Base-by-base conservation (phyloP, 129 eudicot species). In the Tagetes patula region DNA sequence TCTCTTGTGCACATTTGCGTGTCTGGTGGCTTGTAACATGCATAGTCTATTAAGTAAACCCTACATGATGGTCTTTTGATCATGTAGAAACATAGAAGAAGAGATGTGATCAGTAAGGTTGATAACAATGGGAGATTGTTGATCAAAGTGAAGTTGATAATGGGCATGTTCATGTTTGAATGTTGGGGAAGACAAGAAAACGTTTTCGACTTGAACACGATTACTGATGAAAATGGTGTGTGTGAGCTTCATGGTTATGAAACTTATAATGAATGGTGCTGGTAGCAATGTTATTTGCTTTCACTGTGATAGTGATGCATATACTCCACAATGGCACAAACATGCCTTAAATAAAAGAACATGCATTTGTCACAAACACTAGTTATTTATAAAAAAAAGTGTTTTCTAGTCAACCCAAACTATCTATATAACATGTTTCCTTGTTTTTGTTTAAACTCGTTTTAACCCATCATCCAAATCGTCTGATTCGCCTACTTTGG, bases 21-120 rank as follows among this genome's bases (percentile, higher is more conserved):
- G 4, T 42, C 75, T 1, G 75, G 75, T 42, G 90, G 90, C 64
- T 88, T 85, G 82, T 82, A 85, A 42, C 95, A 88, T 42, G 86
- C 81, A 39, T 80, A 85, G 74, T 85, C 90, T 59, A 85, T 5
- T 5, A 85, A 73, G 82, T 65, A 83, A 6, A 85, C 79, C 30
- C 41, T 74, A 37, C 56, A 4, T 43, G 74, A 72, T 5, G 53
- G 36, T 72, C 34, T 79, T 64, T 45, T 79, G 43, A 14, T 65
- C 53, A 65, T 65, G 62, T 72, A 79, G 32, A 79, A 54, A 27
- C 36, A 53, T 20, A 72, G 40, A 54, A 72, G 32, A 65, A 53
- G 68, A 55, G 58, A 53, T 43, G 50, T 3, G 47, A 12, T 61
- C 30, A 72, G 60, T 71, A 79, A 54, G 52, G 62, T 42, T 54